These are phyloP conservation scores for Phytophthora cajani DNA, from an alignment of 352 stramenopile genomes.

Conservation along the genomic window DNA sequence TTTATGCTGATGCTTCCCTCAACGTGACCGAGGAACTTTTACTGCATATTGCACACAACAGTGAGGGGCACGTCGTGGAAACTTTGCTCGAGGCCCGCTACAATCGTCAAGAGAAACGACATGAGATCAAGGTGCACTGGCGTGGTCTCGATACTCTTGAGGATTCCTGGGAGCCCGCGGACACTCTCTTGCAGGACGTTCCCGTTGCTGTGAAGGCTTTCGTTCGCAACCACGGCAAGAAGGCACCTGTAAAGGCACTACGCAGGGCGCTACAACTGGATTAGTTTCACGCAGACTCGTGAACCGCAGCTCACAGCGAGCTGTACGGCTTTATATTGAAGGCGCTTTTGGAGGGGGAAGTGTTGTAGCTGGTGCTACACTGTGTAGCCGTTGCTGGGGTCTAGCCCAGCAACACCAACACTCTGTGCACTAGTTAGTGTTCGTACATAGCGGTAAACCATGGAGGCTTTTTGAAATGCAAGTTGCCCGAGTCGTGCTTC, in stretches of 20 bases:
- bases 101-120: not conserved
- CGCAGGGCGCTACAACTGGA: not conserved
- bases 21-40: constrained; percentile 19
- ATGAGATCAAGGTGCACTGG: not conserved
- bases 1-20: constrained; percentile 18
- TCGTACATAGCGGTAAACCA: no score
- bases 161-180: not conserved
- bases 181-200: not conserved
- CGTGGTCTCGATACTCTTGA: not conserved
- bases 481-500: no score
- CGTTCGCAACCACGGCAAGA: not conserved
- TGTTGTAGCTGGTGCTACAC: not conserved
- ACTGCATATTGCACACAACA: constrained; percentile 19
- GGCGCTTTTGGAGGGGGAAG: not conserved
- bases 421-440: no score
- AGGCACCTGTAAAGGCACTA: not conserved
- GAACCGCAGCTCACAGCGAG: no score
- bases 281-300: not conserved
- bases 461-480: no score
- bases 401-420: no score
- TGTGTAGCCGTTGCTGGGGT: no score
- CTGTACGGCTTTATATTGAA: no score
- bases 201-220: not conserved
- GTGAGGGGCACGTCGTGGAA: not conserved
- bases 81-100: not conserved